Evolutionary conservation across 2,329 filamentous ascomycete genomes (phyloP).

Genomic region (Trichoderma afroharzianum): DNA sequence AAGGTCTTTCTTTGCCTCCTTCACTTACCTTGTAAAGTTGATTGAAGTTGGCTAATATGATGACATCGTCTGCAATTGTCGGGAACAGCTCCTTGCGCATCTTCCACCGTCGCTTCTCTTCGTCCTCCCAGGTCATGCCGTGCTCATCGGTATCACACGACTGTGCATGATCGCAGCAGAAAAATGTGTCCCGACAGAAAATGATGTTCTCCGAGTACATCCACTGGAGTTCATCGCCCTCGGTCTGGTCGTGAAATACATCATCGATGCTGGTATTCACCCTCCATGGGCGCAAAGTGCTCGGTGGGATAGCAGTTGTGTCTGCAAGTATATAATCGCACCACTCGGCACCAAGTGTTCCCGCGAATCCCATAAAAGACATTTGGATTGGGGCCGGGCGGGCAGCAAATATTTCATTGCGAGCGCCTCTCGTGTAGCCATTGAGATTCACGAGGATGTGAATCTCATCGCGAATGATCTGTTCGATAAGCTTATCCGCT

Average conservation of each 20-base stretch:
- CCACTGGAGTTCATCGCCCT: constrained; percentile 72
- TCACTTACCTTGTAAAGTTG: constrained; percentile 87
- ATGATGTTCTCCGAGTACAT: constrained; percentile 97
- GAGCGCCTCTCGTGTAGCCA: constrained; percentile 92
- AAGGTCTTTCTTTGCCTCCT: not conserved
- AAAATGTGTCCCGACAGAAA: constrained; percentile 91
- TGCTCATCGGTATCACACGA: constrained; percentile 72
- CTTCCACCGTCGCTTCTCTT: constrained; percentile 77
- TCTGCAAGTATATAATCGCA: constrained; percentile 96
- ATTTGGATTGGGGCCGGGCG: constrained; percentile 94
- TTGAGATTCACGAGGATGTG: constrained; percentile 98
- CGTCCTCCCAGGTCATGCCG: constrained; percentile 73
- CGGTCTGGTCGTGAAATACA: constrained; percentile 61
- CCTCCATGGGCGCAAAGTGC: constrained; percentile 76
- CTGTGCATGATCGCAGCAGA: constrained; percentile 95
- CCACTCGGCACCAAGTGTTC: constrained; percentile 94
- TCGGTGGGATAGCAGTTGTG: constrained; percentile 75
- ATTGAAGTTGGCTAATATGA: constrained; percentile 97
- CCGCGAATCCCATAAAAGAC: constrained; percentile 99
- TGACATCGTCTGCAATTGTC: constrained; percentile 70
- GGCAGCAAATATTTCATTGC: constrained; percentile 95
- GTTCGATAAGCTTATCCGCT: constrained; percentile 75
- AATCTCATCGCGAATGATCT: constrained; percentile 83
- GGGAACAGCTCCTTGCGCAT: constrained; percentile 95
- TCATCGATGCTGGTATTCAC: constrained; percentile 73